Base-by-base conservation (phyloP, 164 flowering plant species). In the Tetracentron sinense region DNA sequence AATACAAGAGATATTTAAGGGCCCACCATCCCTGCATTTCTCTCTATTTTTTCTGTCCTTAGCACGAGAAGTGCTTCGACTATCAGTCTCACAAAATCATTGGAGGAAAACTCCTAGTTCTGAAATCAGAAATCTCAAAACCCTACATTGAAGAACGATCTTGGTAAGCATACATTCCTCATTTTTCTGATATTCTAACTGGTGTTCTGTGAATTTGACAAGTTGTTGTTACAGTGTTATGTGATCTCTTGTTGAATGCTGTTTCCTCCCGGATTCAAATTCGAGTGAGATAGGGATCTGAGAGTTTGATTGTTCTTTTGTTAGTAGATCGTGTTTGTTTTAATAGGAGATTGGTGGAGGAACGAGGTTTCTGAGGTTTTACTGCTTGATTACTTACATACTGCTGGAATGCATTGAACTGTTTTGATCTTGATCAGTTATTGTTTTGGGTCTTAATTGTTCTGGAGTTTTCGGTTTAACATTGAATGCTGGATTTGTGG, bases 91-190 rank as follows among this genome's bases (percentile, higher is more conserved):
- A 33, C 38, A 33, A 4, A 33, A 10, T 4, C 38, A 33, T 56
- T 59, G 63, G 21, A 15, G 49, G 42, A 19, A 25, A 52, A 20
- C 26, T 19, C 58, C 19, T 53, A 75, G 75, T 67, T 75, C 75
- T 75, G 70, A 68, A 60, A 50, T 46, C n/a, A 47, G 42, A 25
- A 42, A 42, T 25, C 57, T 48, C 56, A 19, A 54, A 48, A 23
- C 50, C 67, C 51, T 30, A 47, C 53, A 63, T 54, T 7, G 62
- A 48, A 59, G 60, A 48, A 64, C 62, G 65, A 54, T 66, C 74
- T 22, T 23, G 62, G 63, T 56, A 49, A 71, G 63, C 47, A 30
- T 61, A 58, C 21, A 11, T 57, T 33, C 16, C 11, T 44, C n/a
- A 26, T 49, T 23, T n/a, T 2, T 28, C 25, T 44, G 26, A 20